A percentile compares a stretch with the other conserved stretches of the same genome.
phyloP scores from a whole-genome alignment of 768 basidiomycete genomes.

The Multifurca ochricompacta region DNA sequence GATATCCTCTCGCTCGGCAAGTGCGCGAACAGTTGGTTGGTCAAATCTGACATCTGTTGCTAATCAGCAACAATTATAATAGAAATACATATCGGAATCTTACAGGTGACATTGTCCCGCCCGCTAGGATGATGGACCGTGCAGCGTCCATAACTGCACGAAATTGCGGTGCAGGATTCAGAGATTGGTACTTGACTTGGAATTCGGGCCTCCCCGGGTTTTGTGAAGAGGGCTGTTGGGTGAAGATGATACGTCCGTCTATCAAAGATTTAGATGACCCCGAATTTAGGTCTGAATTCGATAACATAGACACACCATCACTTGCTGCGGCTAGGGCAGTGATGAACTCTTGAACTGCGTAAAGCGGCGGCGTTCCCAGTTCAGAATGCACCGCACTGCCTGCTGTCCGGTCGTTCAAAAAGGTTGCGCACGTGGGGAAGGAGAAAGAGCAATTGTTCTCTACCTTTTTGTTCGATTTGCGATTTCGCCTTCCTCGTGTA shows the following conservation, averaged over 20 bases:
- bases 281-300: neutral
- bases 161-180: conserved; percentile 88
- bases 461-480: conserved; percentile 25
- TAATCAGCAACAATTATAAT: neutral
- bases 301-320: conserved; percentile 43
- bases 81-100: conserved; percentile 20
- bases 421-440: no score
- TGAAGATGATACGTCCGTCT: conserved; percentile 70
- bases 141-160: conserved; percentile 75
- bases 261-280: neutral
- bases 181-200: conserved; percentile 81
- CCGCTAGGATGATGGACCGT: conserved; percentile 82
- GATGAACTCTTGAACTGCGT: conserved; percentile 71
- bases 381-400: neutral
- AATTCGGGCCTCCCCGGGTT: conserved; percentile 31
- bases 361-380: conserved; percentile 54
- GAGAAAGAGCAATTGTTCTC: neutral
- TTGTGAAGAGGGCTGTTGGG: conserved; percentile 29
- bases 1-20: conserved; percentile 54
- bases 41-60: conserved; percentile 76
- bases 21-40: conserved; percentile 68
- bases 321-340: conserved; percentile 70
- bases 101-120: conserved; percentile 99
- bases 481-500: conserved; percentile 42
- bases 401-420: neutral